Base-by-base conservation (phyloP, 2,329 filamentous ascomycete genomes). In the Fusarium penzigii region DNA sequence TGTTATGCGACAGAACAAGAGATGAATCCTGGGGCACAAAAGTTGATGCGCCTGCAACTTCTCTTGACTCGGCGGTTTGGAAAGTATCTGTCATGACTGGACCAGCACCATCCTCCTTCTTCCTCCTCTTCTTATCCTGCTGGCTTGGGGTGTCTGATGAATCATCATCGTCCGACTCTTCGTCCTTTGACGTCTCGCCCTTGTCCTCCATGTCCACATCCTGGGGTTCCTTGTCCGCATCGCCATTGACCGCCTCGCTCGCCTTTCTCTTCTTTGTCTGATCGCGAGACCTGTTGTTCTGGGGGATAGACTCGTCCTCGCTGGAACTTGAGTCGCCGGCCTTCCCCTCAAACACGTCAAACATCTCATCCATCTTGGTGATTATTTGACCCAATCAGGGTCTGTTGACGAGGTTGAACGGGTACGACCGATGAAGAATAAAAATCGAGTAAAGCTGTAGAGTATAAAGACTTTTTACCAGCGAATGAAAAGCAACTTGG, bases 51-150 rank as follows among this genome's bases (percentile, higher is more conserved):
- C 87, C 88, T 17, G 89, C 90, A 39, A 99, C 83, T 72, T 97
- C 90, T 78, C 93, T 83, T 58, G 92, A 95, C 74, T 96, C 87
- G 68, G 94, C 92, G 12, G 94, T 97, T 76, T 97, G 87, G 71
- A 99, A 99, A 12, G 88, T 86, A 75, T 99, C 94, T 17, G 93
- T 92, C 63, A 97, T 83, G 43, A 97, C 87, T 6, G 93, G 90
- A 1, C 53, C 70, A 56, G 87, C 88, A 10, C 84, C 83, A 64
- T 88, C 88, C 50, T 75, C 51, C 62, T 86, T 83, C 67, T 84
- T 81, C 61, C 83, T 80, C 47, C 81, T 78, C 61, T 88, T 84
- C 72, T 90, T 91, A 53, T 73, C 71, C 57, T 75, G 72, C 48
- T 84, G 76, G 49, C 79, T 78, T 5, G 77, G 75, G 41, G 74